These are phyloP conservation scores for Triticum aestivum DNA, from an alignment of 176 grass and related monocot species.

Conservation along the genomic window IWGSC_CS_RefSeq_v2.1 NC_057810.1:163076387-163076886, in stretches of 20 bases:
- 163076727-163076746: neutral
- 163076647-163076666: neutral
- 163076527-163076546: neutral
- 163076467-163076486: neutral
- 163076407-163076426: neutral
- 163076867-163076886: neutral
- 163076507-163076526: neutral
- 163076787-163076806: neutral
- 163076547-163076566: neutral
- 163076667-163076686: neutral
- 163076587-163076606: neutral
- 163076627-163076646: neutral
- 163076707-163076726: neutral
- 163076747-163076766: neutral
- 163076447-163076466: neutral
- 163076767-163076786: neutral
- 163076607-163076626: neutral
- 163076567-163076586: neutral
- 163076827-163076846: neutral
- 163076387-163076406: slow-evolving; percentile 14
- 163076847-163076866: neutral
- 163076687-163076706: neutral
- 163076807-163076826: neutral
- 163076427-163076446: slow-evolving; percentile 9
- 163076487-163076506: neutral